Evolutionary conservation across 1,284 basidiomycete genomes (phyloP), one percentile per base, ranked within the genome.

Genomic region (Trametes hirsuta): DNA sequence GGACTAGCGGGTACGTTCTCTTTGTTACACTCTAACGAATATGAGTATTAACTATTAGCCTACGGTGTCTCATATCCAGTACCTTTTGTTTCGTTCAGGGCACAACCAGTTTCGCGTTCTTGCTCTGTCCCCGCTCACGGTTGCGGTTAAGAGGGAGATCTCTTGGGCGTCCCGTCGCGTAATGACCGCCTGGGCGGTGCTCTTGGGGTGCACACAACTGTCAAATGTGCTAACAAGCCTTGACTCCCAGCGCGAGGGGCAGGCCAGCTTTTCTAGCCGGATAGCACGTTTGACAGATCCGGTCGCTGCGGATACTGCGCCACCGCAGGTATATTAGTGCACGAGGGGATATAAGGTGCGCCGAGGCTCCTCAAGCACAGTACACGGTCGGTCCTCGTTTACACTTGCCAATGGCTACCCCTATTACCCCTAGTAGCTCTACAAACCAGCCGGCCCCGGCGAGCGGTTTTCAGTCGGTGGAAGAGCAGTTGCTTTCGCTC

Each of bases 401-500:
- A 40, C 30, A 30, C 30, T 8, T 30, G 30, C 30, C 8, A 30
- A 30, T 30, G 8, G 30, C 8, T 8, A 30, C 30, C 30, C 30
- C 8, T 8, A 30, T 30, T 8, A 30, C 30, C 30, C 30, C 8
- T 8, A 30, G 30, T 30, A 30, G 8, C 30, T 30, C 30, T 24
- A 25, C 44, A 22, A 21, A 24, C 12, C 21, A 21, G 22, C 21
- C 18, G 2, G 3, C 18, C 39, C n/a, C 41, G 12, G 35, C 18
- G 36, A 18, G 25, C 24, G 35, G 22, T 24, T 49, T 51, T 35
- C 15, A n/a, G 6, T 47, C 70, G 58, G 61, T 69, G 62, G 74
- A 85, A 59, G 78, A 77, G 66, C 30, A 30, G 30, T 70, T 69
- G 11, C 75, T 85, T 9, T 55, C 69, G 11, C 69, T 86, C 6